Conservation (phyloP, 1,284 basidiomycete genomes). For the Pseudomicrostroma phylloplanum region DNA sequence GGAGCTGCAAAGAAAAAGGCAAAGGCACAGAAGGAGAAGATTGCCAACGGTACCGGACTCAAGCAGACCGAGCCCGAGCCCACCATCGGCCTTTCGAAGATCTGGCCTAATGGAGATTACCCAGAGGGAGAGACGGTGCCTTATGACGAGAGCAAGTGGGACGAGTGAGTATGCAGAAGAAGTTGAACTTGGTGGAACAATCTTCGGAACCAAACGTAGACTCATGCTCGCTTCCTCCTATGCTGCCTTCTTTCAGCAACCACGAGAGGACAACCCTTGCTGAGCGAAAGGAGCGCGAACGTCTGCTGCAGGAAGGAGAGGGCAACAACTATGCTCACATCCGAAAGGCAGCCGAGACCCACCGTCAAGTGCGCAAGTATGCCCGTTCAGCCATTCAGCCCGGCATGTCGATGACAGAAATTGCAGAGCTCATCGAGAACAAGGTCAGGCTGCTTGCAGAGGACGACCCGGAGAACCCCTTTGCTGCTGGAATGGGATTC, state of each 20-base stretch:
- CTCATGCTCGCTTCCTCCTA: background rate
- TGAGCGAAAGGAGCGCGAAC: constrained; percentile 80
- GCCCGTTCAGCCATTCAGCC: constrained; percentile 79
- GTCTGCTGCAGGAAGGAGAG: constrained; percentile 52
- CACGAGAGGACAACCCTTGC: constrained; percentile 68
- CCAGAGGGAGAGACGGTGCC: constrained; percentile 86
- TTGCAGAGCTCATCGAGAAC: constrained; percentile 88
- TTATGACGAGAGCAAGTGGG: constrained; percentile 61
- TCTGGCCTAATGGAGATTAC: constrained; percentile 78
- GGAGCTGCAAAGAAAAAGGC: constrained; percentile 40
- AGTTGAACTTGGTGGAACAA: background rate
- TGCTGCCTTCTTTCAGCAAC: constrained; percentile 1
- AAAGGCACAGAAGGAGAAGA: constrained; percentile 27
- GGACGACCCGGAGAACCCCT: constrained; percentile 61
- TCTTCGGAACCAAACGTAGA: background rate
- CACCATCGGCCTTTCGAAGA: constrained; percentile 78
- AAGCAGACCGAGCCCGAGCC: constrained; percentile 78
- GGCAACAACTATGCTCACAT: constrained; percentile 70
- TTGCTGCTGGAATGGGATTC: constrained; percentile 83
- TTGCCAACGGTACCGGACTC: constrained; percentile 8
- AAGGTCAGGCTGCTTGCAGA: constrained; percentile 71
- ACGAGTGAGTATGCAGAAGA: constrained; percentile 59
- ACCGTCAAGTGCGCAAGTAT: constrained; percentile 72
- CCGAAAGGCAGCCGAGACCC: constrained; percentile 88
- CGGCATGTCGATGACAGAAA: constrained; percentile 90